These are phyloP conservation scores for Rosa chinensis DNA, from an alignment of 306 rosid genomes.

Conservation along the genomic window DNA sequence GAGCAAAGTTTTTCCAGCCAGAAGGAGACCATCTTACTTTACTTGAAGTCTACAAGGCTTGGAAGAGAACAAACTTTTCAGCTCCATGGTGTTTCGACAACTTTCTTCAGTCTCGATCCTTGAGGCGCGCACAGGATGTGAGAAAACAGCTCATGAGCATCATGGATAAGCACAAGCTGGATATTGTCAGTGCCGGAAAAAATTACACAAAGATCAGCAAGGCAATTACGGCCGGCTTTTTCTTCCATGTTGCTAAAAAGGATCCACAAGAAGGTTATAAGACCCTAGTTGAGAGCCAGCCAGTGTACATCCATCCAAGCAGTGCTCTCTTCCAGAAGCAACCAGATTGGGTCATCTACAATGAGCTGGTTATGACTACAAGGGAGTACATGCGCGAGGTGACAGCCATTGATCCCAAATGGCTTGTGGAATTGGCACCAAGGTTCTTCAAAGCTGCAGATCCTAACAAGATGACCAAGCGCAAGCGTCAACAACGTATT, in stretches of 20 bases:
- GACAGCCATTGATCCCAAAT: conserved; percentile 79
- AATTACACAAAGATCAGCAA: conserved; percentile 73
- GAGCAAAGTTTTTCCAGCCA: conserved; percentile 87
- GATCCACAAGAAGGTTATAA: conserved; percentile 92
- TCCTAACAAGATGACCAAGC: conserved; percentile 87
- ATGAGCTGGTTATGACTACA: conserved; percentile 86
- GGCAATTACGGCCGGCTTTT: conserved; percentile 89
- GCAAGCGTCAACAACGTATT: conserved; percentile 81
- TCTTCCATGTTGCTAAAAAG: conserved; percentile 80
- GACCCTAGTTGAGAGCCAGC: conserved; percentile 85
- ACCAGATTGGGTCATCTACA: conserved; percentile 89
- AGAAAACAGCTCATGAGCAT: conserved; percentile 80
- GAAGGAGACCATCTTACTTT: conserved; percentile 90
- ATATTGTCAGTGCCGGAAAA: conserved; percentile 77
- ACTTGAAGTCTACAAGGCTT: conserved; percentile 82
- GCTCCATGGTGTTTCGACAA: conserved; percentile 89
- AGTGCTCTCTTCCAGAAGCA: conserved; percentile 84
- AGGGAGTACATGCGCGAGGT: conserved; percentile 90
- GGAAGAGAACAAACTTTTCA: conserved; percentile 75
- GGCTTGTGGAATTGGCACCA: conserved; percentile 91
- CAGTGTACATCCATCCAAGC: conserved; percentile 82
- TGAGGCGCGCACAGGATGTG: conserved; percentile 80
- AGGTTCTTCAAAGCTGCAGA: conserved; percentile 81
- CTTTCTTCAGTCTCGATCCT: conserved; percentile 55
- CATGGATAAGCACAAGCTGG: conserved; percentile 85